Conservation (phyloP, 2,329 filamentous ascomycete genomes). For the Hymenoscyphus scutula region DNA sequence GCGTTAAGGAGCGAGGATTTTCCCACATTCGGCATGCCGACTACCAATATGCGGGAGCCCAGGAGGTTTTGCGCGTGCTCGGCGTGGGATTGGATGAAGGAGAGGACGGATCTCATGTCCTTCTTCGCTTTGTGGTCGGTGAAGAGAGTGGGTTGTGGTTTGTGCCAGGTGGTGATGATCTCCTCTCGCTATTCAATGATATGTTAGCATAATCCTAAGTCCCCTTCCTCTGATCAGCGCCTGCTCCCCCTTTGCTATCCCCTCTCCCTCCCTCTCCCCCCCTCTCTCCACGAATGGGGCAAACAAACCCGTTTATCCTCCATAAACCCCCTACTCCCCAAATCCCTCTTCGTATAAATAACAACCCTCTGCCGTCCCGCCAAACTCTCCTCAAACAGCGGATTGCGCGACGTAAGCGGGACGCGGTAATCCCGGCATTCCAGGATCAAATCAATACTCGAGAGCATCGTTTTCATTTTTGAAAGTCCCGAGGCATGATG, state of each 20-base stretch:
- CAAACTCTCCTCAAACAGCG: slow-evolving; percentile 77
- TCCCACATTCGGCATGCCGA: slow-evolving; percentile 97
- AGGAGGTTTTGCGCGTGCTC: slow-evolving; percentile 60
- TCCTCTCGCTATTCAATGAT: slow-evolving; percentile 43
- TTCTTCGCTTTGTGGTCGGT: slow-evolving; percentile 46
- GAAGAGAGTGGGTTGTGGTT: slow-evolving; percentile 51
- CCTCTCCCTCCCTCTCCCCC: too few relatives aligned
- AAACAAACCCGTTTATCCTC: slow-evolving; percentile 41
- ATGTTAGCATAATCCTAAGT: background rate
- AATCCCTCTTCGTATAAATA: slow-evolving; percentile 87
- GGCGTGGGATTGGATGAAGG: slow-evolving; percentile 51
- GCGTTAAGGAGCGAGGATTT: slow-evolving; percentile 94
- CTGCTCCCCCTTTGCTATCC: too few relatives aligned
- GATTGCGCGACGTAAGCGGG: slow-evolving; percentile 86
- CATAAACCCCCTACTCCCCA: slow-evolving; percentile 52
- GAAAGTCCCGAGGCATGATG: slow-evolving; percentile 81
- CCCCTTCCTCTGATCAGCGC: too few relatives aligned
- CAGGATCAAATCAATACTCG: slow-evolving; percentile 80
- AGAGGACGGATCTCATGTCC: slow-evolving; percentile 44
- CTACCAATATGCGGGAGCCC: slow-evolving; percentile 80
- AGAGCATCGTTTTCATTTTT: slow-evolving; percentile 79
- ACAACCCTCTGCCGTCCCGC: slow-evolving; percentile 72
- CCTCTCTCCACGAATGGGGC: too few relatives aligned
- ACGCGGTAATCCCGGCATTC: slow-evolving; percentile 94
- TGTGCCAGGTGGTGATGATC: slow-evolving; percentile 53